phyloP scores from a whole-genome alignment of 1,284 basidiomycete genomes.

The Pisolithus thermaeus region DNA sequence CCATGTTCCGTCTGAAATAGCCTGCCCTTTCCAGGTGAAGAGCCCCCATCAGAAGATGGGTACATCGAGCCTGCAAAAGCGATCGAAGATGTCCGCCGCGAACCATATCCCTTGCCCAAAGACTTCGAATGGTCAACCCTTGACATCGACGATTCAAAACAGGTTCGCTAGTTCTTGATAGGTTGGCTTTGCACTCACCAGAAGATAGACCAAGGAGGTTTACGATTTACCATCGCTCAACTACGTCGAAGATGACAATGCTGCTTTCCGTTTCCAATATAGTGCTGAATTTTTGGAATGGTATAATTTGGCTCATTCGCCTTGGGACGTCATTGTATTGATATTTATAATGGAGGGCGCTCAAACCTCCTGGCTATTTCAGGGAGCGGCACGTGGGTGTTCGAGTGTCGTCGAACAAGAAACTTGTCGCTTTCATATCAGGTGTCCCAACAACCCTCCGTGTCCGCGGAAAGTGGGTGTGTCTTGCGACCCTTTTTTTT shows the following conservation, averaged over 20 bases:
- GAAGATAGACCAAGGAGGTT: conserved; percentile 76
- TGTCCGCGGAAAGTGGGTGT: conserved; percentile 70
- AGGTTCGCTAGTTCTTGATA: conserved; percentile 40
- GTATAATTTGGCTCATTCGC: conserved; percentile 39
- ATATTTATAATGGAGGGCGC: conserved; percentile 57
- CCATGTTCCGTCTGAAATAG: conserved; percentile 1
- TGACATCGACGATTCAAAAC: conserved; percentile 72
- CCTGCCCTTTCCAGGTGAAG: conserved; percentile 49
- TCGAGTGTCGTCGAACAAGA: conserved; percentile 83
- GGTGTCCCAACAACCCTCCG: conserved; percentile 84
- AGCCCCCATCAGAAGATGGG: conserved; percentile 68
- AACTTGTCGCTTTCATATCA: conserved; percentile 98
- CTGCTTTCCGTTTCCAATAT: conserved; percentile 95
- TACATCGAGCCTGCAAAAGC: conserved; percentile 84
- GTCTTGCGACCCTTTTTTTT: not conserved
- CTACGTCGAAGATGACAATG: conserved; percentile 97
- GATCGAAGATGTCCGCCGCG: conserved; percentile 76
- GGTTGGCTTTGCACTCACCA: conserved; percentile 1
- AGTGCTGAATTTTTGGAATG: conserved; percentile 92
- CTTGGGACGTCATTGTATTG: not conserved
- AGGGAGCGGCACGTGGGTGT: conserved; percentile 97
- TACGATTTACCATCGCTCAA: conserved; percentile 89
- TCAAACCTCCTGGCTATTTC: conserved; percentile 90
- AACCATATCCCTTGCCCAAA: conserved; percentile 85
- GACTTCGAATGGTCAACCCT: conserved; percentile 92